Evolutionary conservation across 23 red algal genomes (phyloP), one percentile per base, ranked within the genome.

Genomic region (Agarophyton chilense): DNA sequence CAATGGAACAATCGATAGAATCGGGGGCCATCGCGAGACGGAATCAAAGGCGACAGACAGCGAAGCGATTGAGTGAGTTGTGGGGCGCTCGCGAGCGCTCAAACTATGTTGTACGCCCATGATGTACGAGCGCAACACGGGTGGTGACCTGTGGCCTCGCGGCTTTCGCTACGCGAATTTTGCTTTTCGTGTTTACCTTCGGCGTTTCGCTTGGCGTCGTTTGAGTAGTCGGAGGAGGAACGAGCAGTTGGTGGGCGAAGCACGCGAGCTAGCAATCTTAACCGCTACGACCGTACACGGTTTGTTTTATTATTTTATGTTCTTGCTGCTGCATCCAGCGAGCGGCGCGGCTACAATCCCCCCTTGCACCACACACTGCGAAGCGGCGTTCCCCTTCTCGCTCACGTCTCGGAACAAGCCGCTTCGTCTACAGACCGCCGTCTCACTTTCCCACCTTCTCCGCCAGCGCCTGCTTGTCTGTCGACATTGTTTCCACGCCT

Each of bases 241-340:
- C 44, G 44, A 6, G 6, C 7, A 47, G 44, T 47, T n/a, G n/a
- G n/a, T n/a, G n/a, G 44, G 44, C 12, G 44, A 47, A 47, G 44
- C 44, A 47, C 44, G 44, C 44, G n/a, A n/a, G n/a, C n/a, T n/a
- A n/a, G n/a, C n/a, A n/a, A n/a, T n/a, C n/a, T n/a, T n/a, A n/a
- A n/a, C n/a, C n/a, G n/a, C n/a, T n/a, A n/a, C n/a, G n/a, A n/a
- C n/a, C n/a, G n/a, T 49, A 13, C 45, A 49, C 13, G 45, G 13
- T 49, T 49, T 49, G 16, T 21, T 13, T 55, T 55, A 21, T 2
- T 55, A 13, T 55, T 58, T 65, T 65, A n/a, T n/a, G n/a, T n/a
- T n/a, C n/a, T 55, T 65, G 33, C 29, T 58, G 55, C 24, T 58
- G 55, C 55, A 58, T 65, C 22, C 56, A 61, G 56, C 56, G 56